These are phyloP conservation scores for Auriscalpium microsporum DNA, from an alignment of 768 basidiomycete genomes.

Conservation along the genomic window DNA sequence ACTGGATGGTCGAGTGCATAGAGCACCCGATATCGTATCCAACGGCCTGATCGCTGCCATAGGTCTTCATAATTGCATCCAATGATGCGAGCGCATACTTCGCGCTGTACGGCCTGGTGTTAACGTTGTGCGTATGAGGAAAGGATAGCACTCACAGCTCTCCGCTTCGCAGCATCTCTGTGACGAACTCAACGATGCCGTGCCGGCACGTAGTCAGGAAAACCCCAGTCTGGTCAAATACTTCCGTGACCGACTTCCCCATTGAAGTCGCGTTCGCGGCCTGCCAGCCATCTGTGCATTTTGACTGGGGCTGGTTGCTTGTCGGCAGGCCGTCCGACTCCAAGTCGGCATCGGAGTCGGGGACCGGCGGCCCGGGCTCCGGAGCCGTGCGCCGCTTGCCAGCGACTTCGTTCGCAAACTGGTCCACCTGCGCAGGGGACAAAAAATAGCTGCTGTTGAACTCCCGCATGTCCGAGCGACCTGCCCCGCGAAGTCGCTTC, in stretches of 20 bases:
- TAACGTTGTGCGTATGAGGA: not conserved
- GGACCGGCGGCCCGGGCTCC: not conserved
- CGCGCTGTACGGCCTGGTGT: not conserved
- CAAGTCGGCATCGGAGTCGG: not conserved
- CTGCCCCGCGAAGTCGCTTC: not conserved
- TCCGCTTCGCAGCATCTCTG: not conserved
- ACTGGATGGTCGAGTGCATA: not conserved
- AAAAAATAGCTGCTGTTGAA: not conserved
- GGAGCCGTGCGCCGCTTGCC: not conserved
- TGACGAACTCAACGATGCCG: not conserved
- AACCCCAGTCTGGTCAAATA: not conserved
- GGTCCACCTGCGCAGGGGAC: not conserved
- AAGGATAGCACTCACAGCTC: not conserved
- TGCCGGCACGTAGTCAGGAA: not conserved
- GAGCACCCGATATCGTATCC: slow-evolving; percentile 1
- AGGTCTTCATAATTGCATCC: not conserved
- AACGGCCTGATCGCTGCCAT: not conserved
- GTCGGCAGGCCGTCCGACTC: not conserved
- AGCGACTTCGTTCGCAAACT: not conserved
- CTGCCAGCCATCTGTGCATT: not conserved
- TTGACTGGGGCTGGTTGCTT: not conserved
- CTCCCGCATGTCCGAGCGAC: not conserved
- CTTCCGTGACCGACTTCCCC: not conserved
- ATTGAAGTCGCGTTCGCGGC: not conserved
- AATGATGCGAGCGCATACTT: not conserved